Evolutionary conservation across 2,329 filamentous ascomycete species (phyloP).

Genomic region (Arthroderma sp.): DNA sequence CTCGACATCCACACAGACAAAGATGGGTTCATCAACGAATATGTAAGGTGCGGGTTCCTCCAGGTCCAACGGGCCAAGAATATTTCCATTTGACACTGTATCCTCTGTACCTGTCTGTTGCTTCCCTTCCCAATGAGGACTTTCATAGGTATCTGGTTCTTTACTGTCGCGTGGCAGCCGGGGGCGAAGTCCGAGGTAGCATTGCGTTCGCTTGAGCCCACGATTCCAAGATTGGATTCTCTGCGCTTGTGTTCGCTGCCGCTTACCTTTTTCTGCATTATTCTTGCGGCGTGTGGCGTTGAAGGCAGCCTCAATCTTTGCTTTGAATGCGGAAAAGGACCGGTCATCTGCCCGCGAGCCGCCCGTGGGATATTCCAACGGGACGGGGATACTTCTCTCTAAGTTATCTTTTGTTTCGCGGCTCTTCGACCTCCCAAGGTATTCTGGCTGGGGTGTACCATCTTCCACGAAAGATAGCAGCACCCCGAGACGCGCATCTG

Average conservation of each 20-base stretch:
- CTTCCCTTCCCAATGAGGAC: conserved; percentile 14
- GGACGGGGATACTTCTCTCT: conserved; percentile 21
- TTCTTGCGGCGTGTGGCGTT: conserved; percentile 38
- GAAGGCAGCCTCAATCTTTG: conserved; percentile 41
- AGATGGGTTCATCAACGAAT: conserved; percentile 47
- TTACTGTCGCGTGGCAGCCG: conserved; percentile 11
- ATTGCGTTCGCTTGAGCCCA: conserved; percentile 51
- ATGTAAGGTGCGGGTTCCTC: conserved; percentile 33
- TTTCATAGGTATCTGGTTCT: not conserved
- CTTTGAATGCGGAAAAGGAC: conserved; percentile 35
- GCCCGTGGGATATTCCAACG: conserved; percentile 6
- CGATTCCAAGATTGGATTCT: conserved; percentile 41
- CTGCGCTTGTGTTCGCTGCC: conserved; percentile 34
- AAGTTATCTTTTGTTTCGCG: conserved; percentile 29
- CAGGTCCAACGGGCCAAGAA: conserved; percentile 30
- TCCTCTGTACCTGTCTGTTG: conserved; percentile 14
- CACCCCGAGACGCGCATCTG: conserved; percentile 42
- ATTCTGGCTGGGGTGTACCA: conserved; percentile 52
- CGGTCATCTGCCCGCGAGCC: conserved; percentile 17
- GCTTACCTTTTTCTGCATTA: conserved; percentile 37
- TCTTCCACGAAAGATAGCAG: conserved; percentile 48
- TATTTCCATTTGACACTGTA: conserved; percentile 15
- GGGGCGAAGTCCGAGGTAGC: conserved; percentile 56
- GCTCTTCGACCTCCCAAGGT: conserved; percentile 46
- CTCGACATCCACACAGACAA: conserved; percentile 74